Evolutionary conservation across 1,284 basidiomycete species (phyloP).

Genomic region (Leccinum fuscescens): DNA sequence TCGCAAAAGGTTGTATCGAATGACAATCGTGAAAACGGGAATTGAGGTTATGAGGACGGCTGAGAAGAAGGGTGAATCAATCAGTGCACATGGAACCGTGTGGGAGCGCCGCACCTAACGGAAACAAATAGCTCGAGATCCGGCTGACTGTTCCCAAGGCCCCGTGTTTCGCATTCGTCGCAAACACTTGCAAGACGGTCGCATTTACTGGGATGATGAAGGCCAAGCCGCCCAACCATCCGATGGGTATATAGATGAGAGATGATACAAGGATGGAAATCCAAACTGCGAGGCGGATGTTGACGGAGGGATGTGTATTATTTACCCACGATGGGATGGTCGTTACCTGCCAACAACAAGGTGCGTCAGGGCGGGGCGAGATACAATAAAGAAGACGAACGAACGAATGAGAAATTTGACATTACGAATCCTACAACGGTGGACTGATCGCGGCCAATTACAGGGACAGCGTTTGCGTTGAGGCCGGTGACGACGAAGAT

Average conservation of each 20-base stretch:
- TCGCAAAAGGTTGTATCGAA: constrained; percentile 27
- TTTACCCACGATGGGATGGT: constrained; percentile 30
- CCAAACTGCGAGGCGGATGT: constrained; percentile 25
- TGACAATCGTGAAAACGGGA: constrained; percentile 24
- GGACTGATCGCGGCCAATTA: constrained; percentile 18
- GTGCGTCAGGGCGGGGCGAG: background rate
- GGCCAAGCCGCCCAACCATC: constrained; percentile 24
- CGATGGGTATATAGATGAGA: constrained; percentile 25
- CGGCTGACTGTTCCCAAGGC: constrained; percentile 9
- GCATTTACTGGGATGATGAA: constrained; percentile 7
- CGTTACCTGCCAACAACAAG: constrained; percentile 15
- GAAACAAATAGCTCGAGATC: constrained; percentile 25
- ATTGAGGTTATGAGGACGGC: constrained; percentile 29
- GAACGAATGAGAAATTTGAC: constrained; percentile 27
- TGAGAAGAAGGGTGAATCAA: background rate
- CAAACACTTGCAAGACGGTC: constrained; percentile 22
- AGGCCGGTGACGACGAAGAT: constrained; percentile 19
- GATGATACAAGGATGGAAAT: constrained; percentile 22
- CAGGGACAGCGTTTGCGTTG: constrained; percentile 3
- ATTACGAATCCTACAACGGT: constrained; percentile 23
- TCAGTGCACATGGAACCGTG: background rate
- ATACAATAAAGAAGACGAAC: background rate
- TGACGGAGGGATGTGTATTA: constrained; percentile 23
- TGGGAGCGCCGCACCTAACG: constrained; percentile 16
- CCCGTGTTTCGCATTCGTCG: background rate